Evolutionary conservation across 1,139 yeast genomes (phyloP).

Genomic region (Diutina scorzettiae): DNA sequence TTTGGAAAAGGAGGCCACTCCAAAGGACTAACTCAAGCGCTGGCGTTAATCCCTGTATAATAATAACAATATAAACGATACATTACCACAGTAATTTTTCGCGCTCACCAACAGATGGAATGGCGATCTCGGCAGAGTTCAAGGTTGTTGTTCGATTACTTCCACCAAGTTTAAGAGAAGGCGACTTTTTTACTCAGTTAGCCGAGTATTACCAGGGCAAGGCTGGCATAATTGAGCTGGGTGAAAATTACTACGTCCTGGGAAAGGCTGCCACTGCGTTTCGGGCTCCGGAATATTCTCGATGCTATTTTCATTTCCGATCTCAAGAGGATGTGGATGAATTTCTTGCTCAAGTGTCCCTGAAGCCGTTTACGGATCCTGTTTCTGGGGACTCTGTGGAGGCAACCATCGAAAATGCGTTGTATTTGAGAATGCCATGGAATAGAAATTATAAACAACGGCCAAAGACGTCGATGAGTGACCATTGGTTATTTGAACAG

Average conservation of each 20-base stretch:
- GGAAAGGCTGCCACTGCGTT: not conserved
- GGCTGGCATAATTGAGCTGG: not conserved
- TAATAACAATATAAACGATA: too few species aligned
- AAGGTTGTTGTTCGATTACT: slow-evolving; percentile 1
- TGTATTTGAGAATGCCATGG: not conserved
- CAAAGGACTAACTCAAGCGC: not conserved
- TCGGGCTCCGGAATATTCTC: not conserved
- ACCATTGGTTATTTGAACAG: not conserved
- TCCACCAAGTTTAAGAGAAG: slow-evolving; percentile 1
- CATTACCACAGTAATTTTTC: not conserved
- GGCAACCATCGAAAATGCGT: not conserved
- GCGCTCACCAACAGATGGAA: slow-evolving; percentile 2
- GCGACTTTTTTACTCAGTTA: not conserved
- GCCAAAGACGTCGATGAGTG: too few species aligned
- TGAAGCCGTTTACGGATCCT: not conserved
- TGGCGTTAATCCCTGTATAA: too few species aligned
- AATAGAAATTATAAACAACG: too few species aligned
- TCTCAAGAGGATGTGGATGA: not conserved
- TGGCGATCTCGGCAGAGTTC: not conserved
- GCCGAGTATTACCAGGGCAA: not conserved
- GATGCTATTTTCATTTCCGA: not conserved
- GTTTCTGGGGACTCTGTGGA: not conserved
- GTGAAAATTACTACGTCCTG: not conserved
- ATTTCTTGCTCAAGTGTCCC: not conserved
- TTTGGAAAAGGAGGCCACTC: slow-evolving; percentile 18